These are phyloP conservation scores for Penicillium mononematosum DNA, from an alignment of 495 filamentous ascomycete species.

Conservation along the genomic window DNA sequence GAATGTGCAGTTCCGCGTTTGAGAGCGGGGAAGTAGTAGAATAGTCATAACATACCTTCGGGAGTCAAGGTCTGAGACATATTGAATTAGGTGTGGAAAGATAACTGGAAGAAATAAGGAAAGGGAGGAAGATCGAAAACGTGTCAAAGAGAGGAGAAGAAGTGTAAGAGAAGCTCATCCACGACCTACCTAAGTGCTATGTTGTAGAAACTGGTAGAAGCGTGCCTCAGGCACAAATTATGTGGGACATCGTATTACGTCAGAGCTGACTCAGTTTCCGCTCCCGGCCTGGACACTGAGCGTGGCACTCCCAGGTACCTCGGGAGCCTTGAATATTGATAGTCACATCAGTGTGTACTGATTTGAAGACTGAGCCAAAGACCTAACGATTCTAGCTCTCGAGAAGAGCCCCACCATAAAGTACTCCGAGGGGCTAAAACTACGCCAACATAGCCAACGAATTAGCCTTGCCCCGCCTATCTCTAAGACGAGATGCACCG, in stretches of 20 bases:
- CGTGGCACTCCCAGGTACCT: not conserved
- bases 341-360: not conserved
- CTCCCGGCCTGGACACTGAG: slow-evolving; percentile 5
- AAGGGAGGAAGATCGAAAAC: slow-evolving; percentile 13
- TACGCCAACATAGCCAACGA: not conserved
- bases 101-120: slow-evolving; percentile 1
- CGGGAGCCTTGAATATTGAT: not conserved
- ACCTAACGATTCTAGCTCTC: not conserved
- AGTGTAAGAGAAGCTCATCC: slow-evolving; percentile 14
- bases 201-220: slow-evolving; percentile 20
- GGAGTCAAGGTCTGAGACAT: slow-evolving; percentile 39
- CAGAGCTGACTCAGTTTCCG: slow-evolving; percentile 22
- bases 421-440: not conserved
- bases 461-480: slow-evolving; percentile 12
- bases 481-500: slow-evolving; percentile 15
- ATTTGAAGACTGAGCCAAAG: not conserved
- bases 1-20: slow-evolving; percentile 28
- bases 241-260: slow-evolving; percentile 13
- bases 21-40: slow-evolving; percentile 39
- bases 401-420: not conserved
- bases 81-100: slow-evolving; percentile 13
- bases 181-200: slow-evolving; percentile 3
- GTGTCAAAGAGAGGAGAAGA: slow-evolving; percentile 7
- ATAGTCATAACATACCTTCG: slow-evolving; percentile 41
- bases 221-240: slow-evolving; percentile 13